phyloP scores from a whole-genome alignment of 2,329 filamentous ascomycete species.

The Fusarium sp. region DNA sequence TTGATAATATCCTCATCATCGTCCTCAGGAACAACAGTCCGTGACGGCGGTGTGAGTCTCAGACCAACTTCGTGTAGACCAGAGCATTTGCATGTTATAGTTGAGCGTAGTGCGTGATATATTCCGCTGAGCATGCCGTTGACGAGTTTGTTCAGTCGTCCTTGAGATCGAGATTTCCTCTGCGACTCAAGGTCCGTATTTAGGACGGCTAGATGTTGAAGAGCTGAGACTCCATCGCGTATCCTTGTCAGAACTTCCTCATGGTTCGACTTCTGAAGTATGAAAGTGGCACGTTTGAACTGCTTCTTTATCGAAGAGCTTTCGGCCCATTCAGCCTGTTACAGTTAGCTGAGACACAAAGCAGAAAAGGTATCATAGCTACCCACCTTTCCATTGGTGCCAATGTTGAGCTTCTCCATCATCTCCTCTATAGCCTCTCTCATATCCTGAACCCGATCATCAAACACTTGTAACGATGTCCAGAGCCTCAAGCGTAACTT shows the following conservation, averaged over 20 bases:
- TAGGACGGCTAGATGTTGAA: background rate
- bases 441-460: background rate
- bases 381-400: background rate
- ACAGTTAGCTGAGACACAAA: background rate
- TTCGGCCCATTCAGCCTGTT: accelerated
- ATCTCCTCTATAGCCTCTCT: background rate
- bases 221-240: background rate
- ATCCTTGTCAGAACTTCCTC: background rate
- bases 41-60: accelerated
- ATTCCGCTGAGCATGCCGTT: background rate
- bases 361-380: accelerated
- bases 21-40: background rate
- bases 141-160: background rate
- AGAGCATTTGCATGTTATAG: background rate
- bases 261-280: background rate
- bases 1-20: background rate
- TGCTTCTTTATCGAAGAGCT: background rate
- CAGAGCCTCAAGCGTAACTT: background rate
- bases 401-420: background rate
- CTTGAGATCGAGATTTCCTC: background rate
- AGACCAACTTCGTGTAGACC: background rate
- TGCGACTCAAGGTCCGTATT: background rate
- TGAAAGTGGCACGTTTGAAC: background rate
- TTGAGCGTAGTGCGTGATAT: background rate
- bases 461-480: background rate